Conservation (phyloP, 108 stramenopile genomes). For the Craspedostauros australis region DNA sequence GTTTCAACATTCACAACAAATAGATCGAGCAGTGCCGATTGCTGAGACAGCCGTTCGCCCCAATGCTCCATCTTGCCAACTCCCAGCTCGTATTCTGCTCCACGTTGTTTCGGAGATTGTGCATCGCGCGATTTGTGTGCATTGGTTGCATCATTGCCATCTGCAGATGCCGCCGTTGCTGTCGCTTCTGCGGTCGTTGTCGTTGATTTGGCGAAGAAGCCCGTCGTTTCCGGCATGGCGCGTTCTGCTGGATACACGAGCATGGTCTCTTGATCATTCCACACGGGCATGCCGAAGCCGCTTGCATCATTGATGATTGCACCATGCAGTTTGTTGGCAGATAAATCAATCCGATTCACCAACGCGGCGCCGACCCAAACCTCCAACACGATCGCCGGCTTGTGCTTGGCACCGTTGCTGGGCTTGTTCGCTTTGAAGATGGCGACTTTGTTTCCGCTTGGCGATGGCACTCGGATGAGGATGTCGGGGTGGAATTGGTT, state of each 20-base stretch:
- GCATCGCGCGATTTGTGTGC: not conserved
- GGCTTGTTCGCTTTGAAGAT: conserved; percentile 35
- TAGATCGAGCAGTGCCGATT: conserved; percentile 48
- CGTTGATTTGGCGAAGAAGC: conserved; percentile 29
- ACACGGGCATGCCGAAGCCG: conserved; percentile 58
- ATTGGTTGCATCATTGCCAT: conserved; percentile 2
- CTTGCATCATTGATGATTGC: conserved; percentile 47
- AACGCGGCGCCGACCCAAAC: conserved; percentile 53
- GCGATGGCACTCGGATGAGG: conserved; percentile 54
- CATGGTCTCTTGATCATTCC: conserved; percentile 54
- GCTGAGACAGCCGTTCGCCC: conserved; percentile 62
- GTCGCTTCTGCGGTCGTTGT: conserved; percentile 2
- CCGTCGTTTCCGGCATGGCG: conserved; percentile 28
- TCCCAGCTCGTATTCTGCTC: conserved; percentile 60
- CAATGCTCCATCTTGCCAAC: conserved; percentile 61
- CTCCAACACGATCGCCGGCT: conserved; percentile 37
- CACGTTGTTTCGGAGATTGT: conserved; percentile 10
- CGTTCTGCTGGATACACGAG: conserved; percentile 68
- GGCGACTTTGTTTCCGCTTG: conserved; percentile 53
- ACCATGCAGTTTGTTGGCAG: conserved; percentile 39
- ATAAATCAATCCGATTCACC: conserved; percentile 41
- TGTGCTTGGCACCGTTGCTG: conserved; percentile 12
- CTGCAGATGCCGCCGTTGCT: not conserved
- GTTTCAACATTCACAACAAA: conserved; percentile 50
- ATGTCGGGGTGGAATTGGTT: conserved; percentile 45